A percentile compares a stretch with the other conserved stretches of the same genome.
Evolutionary conservation across 192 early-diverging fungal species (phyloP).

Genomic region (Neocallimastix lanati): DNA sequence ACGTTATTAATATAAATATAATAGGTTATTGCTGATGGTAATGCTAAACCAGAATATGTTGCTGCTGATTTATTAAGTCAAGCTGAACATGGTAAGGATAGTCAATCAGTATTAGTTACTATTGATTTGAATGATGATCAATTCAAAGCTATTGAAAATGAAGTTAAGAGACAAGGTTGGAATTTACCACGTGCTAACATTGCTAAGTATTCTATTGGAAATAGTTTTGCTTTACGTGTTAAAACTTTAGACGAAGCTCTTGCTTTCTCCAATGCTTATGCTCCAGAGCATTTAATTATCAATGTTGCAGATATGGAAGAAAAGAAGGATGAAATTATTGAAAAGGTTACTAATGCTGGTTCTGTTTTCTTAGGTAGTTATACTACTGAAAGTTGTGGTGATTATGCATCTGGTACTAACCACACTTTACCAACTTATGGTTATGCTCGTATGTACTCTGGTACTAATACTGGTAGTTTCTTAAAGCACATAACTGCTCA

Average conservation of each 20-base stretch:
- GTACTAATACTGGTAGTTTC: slow-evolving; percentile 90
- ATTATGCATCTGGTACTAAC: slow-evolving; percentile 98
- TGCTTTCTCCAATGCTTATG: slow-evolving; percentile 86
- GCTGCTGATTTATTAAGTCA: slow-evolving; percentile 89
- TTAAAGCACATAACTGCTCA: slow-evolving; percentile 95
- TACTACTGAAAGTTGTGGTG: slow-evolving; percentile 93
- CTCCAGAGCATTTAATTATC: slow-evolving; percentile 95
- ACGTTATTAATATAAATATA: slow-evolving; percentile 38
- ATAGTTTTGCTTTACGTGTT: slow-evolving; percentile 61
- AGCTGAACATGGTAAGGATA: slow-evolving; percentile 93
- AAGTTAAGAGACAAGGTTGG: slow-evolving; percentile 66
- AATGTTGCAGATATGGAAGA: slow-evolving; percentile 53
- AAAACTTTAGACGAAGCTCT: slow-evolving; percentile 56
- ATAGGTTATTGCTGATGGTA: slow-evolving; percentile 71
- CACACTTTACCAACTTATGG: slow-evolving; percentile 98
- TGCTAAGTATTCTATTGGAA: slow-evolving; percentile 69
- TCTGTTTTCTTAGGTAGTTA: slow-evolving; percentile 93
- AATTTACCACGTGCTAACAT: slow-evolving; percentile 74
- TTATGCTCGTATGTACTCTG: slow-evolving; percentile 94
- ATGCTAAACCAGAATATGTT: slow-evolving; percentile 72
- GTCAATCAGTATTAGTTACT: slow-evolving; percentile 86
- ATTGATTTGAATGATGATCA: slow-evolving; percentile 49
- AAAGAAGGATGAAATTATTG: slow-evolving; percentile 21
- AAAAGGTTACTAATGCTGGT: slow-evolving; percentile 70
- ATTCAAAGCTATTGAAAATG: slow-evolving; percentile 52